Base-by-base conservation (phyloP, 202 grass and related monocot genomes). In the Carex sylvatica region DNA sequence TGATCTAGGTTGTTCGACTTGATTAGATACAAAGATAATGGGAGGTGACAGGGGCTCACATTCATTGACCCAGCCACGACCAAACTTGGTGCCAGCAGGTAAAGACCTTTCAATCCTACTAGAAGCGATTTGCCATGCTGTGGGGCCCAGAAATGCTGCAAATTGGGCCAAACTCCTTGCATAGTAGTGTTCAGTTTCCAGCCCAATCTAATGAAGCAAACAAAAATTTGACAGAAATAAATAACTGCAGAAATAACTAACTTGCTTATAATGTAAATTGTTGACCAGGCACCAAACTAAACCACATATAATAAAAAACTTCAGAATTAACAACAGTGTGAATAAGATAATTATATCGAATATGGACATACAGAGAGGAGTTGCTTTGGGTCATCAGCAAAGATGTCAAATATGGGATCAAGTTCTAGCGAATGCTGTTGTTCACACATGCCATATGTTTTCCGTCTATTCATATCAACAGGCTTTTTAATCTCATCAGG, bases 121-220 rank as follows among this genome's bases (percentile, higher is more conserved):
- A 88, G 93, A 96, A 23, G 87, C 86, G 24, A 99, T 89, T 88
- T 87, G 88, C 97, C 97, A 99, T 20, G 89, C 91, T 64, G 83
- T 86, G 66, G 91, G 65, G 46, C 97, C 93, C 80, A 97, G 79
- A 47, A 86, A 88, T 75, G 87, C 85, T 73, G 97, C 89, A 94
- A 99, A 99, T 69, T 87, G 82, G 86, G 97, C 91, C 84, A 99
- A 78, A 83, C 97, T 99, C 85, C 91, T 99, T 85, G 97, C 86
- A 80, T 99, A 99, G 4, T 83, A 86, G 47, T 93, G 86, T 58
- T 97, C 97, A 76, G 53, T 80, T 80, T 97, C 78, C 87, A 89
- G 73, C 70, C 89, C 97, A 88, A 94, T 86, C 97, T 99, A 88
- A 78, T 84, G 85, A 38, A 61, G 28, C 13, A 85, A 67, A 73